Evolutionary conservation across 2,329 filamentous ascomycete species (phyloP).

Genomic region (Calonectria hawksworthii): DNA sequence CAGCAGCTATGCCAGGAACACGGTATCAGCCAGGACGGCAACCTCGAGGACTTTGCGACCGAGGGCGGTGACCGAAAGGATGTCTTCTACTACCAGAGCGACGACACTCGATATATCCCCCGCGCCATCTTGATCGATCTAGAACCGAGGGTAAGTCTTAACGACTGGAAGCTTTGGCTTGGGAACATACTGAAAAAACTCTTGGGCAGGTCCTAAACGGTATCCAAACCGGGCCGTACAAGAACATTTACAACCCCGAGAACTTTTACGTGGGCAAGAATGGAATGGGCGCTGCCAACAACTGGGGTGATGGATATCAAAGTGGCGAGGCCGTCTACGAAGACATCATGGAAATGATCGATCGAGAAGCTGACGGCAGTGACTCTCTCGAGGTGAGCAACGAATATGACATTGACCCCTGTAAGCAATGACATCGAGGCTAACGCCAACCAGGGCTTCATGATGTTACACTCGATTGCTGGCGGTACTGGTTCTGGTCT

Average conservation of each 20-base stretch:
- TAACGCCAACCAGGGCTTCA: conserved; percentile 79
- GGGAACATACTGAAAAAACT: conserved; percentile 27
- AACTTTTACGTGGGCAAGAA: conserved; percentile 98
- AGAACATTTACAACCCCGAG: conserved; percentile 99
- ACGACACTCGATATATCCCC: conserved; percentile 98
- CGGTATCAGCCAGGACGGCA: conserved; percentile 97
- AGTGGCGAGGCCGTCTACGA: conserved; percentile 93
- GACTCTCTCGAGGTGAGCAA: conserved; percentile 84
- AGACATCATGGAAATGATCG: conserved; percentile 99
- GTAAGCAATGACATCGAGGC: neutral
- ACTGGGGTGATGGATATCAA: conserved; percentile 97
- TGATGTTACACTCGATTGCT: conserved; percentile 98
- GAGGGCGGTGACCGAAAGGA: conserved; percentile 98
- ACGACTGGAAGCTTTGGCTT: neutral
- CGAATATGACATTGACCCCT: neutral
- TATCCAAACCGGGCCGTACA: conserved; percentile 94
- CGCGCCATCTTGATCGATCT: conserved; percentile 95
- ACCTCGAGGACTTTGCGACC: conserved; percentile 96
- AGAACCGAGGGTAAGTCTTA: conserved; percentile 81
- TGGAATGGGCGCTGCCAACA: conserved; percentile 94
- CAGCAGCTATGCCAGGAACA: conserved; percentile 98
- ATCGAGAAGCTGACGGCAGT: conserved; percentile 96
- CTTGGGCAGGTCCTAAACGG: conserved; percentile 79
- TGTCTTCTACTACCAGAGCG: conserved; percentile 99
- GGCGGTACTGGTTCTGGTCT: conserved; percentile 97